phyloP scores from a whole-genome alignment of 1,284 basidiomycete genomes.

The Grifola frondosa region DNA sequence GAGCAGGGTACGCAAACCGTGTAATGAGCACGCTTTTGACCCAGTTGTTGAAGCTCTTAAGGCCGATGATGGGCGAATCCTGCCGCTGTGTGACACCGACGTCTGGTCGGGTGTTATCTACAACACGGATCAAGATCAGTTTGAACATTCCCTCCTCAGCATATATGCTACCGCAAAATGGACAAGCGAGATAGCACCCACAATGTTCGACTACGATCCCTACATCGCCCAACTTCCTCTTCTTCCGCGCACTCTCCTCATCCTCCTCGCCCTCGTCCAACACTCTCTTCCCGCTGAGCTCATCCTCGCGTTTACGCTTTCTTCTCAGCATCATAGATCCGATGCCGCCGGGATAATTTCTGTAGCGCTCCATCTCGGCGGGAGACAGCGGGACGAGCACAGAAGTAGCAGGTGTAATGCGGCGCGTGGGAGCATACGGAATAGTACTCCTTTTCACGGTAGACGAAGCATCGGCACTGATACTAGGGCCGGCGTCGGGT shows the following conservation, averaged over 20 bases:
- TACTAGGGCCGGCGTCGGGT: conserved; percentile 18
- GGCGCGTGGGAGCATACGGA: conserved; percentile 64
- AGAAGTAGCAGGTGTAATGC: conserved; percentile 58
- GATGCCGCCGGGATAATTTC: conserved; percentile 50
- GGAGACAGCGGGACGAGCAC: conserved; percentile 65
- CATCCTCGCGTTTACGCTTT: conserved; percentile 57
- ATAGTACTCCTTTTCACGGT: conserved; percentile 29
- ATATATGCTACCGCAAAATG: no score
- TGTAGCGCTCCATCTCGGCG: conserved; percentile 62
- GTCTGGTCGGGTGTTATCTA: conserved; percentile 92
- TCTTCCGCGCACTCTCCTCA: conserved; percentile 38
- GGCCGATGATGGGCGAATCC: conserved; percentile 93
- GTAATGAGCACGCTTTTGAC: conserved; percentile 94
- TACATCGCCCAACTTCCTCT: conserved; percentile 63
- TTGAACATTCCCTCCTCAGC: no score
- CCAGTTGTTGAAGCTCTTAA: conserved; percentile 99
- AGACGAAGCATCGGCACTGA: conserved; percentile 20
- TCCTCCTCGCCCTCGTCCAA: conserved; percentile 47
- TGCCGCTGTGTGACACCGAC: conserved; percentile 82
- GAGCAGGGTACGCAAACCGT: conserved; percentile 73
- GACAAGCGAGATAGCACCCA: conserved; percentile 41
- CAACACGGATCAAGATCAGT: no score
- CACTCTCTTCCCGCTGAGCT: conserved; percentile 43
- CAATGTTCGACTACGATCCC: conserved; percentile 73
- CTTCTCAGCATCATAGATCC: conserved; percentile 52